Base-by-base conservation (phyloP, 2,329 filamentous ascomycete species). In the Annulohypoxylon truncatum region DNA sequence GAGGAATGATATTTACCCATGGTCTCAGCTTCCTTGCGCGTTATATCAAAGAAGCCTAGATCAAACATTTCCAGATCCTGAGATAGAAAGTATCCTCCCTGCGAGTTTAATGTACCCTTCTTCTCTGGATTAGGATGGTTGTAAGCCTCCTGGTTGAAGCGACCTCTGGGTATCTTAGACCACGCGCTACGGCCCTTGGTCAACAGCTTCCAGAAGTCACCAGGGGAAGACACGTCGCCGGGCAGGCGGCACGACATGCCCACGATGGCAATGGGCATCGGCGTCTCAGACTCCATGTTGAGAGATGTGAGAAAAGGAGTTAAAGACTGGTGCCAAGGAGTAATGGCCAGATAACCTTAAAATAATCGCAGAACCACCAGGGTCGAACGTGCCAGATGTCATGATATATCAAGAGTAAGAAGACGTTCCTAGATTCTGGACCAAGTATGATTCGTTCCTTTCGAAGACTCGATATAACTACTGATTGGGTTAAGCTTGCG, bases 21-120 rank as follows among this genome's bases (percentile, higher is more conserved):
- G 18, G 68, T 68, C 48, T 86, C 85, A 9, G 92, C 92, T 78
- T 95, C 92, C 65, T 90, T 86, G 0, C 92, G 91, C 33, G 91
- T 94, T 84, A 95, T 94, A 77, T 92, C 92, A 84, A 95, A 95
- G 81, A 95, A 94, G 0, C 87, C 83, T 1, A 90, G 87, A 73
- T 95, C 92, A 70, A 95, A 94, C 9, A 90, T 81, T 47, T 90
- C 90, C 0, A 91, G 90, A 54, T 92, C 84, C 33, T 92, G 86
- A 58, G 62, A 66, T 44, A 93, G 78, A 69, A 80, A 94, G 78
- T 90, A 92, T 6, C 91, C 91, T 67, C 87, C 92, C 10, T 87
- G 89, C 1, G 90, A 90, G 69, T 89, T 85, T 26, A 85, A 89
- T 51, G 90, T 91, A 77, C 92, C 92, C 75, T 87, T 88, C 35